Base-by-base conservation (phyloP, 352 stramenopile species). In the Pythium coloratum region DNA sequence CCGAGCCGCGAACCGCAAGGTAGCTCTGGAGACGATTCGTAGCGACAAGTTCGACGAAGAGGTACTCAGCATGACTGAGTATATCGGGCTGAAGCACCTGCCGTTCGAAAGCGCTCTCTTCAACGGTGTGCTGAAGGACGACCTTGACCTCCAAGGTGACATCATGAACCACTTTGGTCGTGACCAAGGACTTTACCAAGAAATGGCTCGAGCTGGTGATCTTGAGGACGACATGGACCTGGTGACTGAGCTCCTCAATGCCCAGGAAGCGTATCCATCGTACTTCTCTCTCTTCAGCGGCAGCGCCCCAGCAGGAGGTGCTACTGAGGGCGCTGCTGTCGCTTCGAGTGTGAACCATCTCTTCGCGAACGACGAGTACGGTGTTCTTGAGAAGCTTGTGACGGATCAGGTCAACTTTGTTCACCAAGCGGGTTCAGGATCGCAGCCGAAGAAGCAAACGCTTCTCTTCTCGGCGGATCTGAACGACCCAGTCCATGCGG, bases 41-140 rank as follows among this genome's bases (percentile, higher is more conserved):
- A 76, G 71, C 16, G 76, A 86, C 5, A 59, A 67, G 20, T 83
- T 83, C 3, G 82, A 94, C 36, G 73, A 89, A 0, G 70, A 82
- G 54, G 72, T 93, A 4, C 68, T 93, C 47, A 73, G 66, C 2
- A 95, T 95, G 85, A 95, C 84, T 14, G 75, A 90, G 12, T 89
- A 76, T 34, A 90, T 93, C 42, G 75, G 82, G n/a, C 61, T 75
- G 33, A 96, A 96, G 73, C 85, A 95, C 55, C 36, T 97, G 33
- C 84, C 82, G 26, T 65, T 95, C 18, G 76, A 84, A 26, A 94
- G 73, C 8, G 84, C 84, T 36, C 69, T 93, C 8, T 91, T 98
- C 42, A 98, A 98, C 65, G 92, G 92, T 36, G 78, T 97, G 36
- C 49, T 97, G 4, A 77, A 82, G 36, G 82, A 75, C 14, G 75